phyloP scores from a whole-genome alignment of 2,329 filamentous ascomycete genomes.

The Fusarium sp. region DNA sequence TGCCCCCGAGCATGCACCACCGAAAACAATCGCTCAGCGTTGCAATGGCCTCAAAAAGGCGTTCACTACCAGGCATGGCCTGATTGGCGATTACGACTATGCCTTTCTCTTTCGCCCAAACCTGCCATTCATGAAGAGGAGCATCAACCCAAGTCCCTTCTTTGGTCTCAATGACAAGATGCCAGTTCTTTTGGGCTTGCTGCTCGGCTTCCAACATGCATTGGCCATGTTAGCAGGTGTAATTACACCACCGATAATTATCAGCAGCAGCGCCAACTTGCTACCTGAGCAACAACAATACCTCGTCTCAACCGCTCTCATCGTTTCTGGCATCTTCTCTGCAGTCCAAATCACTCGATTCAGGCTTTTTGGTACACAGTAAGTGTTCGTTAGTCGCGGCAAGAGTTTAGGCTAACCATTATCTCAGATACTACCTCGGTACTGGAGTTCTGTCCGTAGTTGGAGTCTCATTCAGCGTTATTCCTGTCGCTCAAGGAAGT shows the following conservation, averaged over 20 bases:
- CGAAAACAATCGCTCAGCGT: slow-evolving; percentile 44
- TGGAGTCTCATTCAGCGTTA: slow-evolving; percentile 59
- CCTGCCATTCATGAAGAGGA: slow-evolving; percentile 79
- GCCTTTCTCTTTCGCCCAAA: slow-evolving; percentile 84
- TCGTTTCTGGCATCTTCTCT: slow-evolving; percentile 80
- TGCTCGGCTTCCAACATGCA: slow-evolving; percentile 83
- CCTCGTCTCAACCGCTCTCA: slow-evolving; percentile 79
- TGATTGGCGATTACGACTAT: slow-evolving; percentile 91
- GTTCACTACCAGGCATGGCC: slow-evolving; percentile 71
- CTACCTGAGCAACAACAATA: slow-evolving; percentile 72
- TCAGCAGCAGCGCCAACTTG: slow-evolving; percentile 73
- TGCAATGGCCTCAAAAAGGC: slow-evolving; percentile 46
- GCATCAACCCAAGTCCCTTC: slow-evolving; percentile 69
- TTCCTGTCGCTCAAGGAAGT: slow-evolving; percentile 65
- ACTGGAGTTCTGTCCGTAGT: slow-evolving; percentile 84
- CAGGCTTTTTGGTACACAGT: slow-evolving; percentile 73
- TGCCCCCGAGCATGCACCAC: slow-evolving; percentile 50
- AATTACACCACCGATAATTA: slow-evolving; percentile 81
- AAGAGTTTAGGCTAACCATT: neutral
- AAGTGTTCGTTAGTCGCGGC: slow-evolving; percentile 26
- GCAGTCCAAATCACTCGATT: slow-evolving; percentile 81
- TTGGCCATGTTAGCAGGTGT: slow-evolving; percentile 80
- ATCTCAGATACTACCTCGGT: slow-evolving; percentile 74
- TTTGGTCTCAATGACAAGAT: slow-evolving; percentile 85
- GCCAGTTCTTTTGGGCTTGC: slow-evolving; percentile 76